These are phyloP conservation scores for Globisporangium alternatum DNA, from an alignment of 352 stramenopile species.

Conservation along the genomic window DNA sequence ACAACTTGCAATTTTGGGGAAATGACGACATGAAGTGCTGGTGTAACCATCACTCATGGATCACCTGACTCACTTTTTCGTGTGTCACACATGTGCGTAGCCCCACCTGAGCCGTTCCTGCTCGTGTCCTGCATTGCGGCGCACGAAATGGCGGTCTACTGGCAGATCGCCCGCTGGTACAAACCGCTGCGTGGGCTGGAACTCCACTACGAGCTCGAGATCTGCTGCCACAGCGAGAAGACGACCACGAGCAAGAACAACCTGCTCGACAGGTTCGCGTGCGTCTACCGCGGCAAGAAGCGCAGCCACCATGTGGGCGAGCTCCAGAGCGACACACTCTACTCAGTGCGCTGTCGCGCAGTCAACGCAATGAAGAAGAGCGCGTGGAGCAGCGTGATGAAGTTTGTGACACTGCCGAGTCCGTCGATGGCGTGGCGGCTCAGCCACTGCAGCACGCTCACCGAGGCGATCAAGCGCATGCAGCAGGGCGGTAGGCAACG, in stretches of 20 bases:
- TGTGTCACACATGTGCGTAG: constrained; percentile 20
- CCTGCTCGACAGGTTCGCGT: constrained; percentile 30
- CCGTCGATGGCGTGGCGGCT: constrained; percentile 60
- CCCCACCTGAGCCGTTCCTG: constrained; percentile 52
- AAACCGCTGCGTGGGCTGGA: constrained; percentile 34
- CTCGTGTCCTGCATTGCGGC: constrained; percentile 46
- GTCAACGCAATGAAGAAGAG: constrained; percentile 52
- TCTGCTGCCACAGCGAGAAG: constrained; percentile 29
- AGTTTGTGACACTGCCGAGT: constrained; percentile 44
- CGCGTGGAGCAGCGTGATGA: constrained; percentile 46
- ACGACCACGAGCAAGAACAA: constrained; percentile 12
- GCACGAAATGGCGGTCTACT: constrained; percentile 48
- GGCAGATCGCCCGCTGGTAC: constrained; percentile 50
- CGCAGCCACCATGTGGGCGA: constrained; percentile 32
- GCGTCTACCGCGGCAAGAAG: constrained; percentile 32
- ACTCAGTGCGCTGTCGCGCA: constrained; percentile 47
- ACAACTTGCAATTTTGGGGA: no score
- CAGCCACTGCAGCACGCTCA: constrained; percentile 39
- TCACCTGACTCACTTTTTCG: not conserved
- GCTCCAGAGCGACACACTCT: constrained; percentile 34
- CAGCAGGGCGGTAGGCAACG: constrained; percentile 12
- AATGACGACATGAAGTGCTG: no score
- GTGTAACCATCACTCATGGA: not conserved
- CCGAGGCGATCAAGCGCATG: constrained; percentile 47
- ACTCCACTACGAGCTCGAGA: constrained; percentile 53